Evolutionary conservation across 768 basidiomycete species (phyloP).

Genomic region (Panellus pusillus): DNA sequence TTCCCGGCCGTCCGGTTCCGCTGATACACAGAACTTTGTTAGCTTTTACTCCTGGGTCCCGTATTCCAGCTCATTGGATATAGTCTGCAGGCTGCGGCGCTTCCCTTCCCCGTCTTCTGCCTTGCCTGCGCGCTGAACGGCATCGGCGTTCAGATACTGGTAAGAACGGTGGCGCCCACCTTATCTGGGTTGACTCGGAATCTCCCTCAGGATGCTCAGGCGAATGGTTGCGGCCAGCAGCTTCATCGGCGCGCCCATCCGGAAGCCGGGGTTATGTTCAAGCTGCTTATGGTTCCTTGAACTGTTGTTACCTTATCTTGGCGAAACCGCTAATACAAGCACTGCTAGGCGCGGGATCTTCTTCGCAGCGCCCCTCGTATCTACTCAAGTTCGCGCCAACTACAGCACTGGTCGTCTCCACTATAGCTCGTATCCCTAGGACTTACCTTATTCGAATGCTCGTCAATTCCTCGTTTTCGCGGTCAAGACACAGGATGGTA

Average conservation of each 20-base stretch:
- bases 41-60: slow-evolving; percentile 34
- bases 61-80: slow-evolving; percentile 46
- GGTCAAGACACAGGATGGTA: slow-evolving; percentile 31
- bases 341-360: slow-evolving; percentile 39
- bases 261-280: slow-evolving; percentile 49
- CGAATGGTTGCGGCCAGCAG: slow-evolving; percentile 53
- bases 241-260: slow-evolving; percentile 43
- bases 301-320: background rate
- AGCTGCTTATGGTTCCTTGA: slow-evolving; percentile 27
- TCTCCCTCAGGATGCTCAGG: slow-evolving; percentile 47
- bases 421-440: slow-evolving; percentile 58
- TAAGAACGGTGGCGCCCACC: slow-evolving; percentile 13
- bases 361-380: slow-evolving; percentile 57
- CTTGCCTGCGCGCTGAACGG: slow-evolving; percentile 47
- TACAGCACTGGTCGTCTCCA: slow-evolving; percentile 60
- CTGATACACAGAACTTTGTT: slow-evolving; percentile 1
- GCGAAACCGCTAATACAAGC: background rate
- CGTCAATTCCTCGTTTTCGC: slow-evolving; percentile 29
- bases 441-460: slow-evolving; percentile 44
- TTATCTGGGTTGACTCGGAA: background rate
- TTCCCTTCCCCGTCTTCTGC: slow-evolving; percentile 53
- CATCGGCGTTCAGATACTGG: slow-evolving; percentile 50
- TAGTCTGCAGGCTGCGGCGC: slow-evolving; percentile 44
- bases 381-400: slow-evolving; percentile 64
- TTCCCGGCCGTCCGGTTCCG: background rate